Base-by-base conservation (phyloP, 2,329 filamentous ascomycete species). In the Penicillium sclerotigenum region DNA sequence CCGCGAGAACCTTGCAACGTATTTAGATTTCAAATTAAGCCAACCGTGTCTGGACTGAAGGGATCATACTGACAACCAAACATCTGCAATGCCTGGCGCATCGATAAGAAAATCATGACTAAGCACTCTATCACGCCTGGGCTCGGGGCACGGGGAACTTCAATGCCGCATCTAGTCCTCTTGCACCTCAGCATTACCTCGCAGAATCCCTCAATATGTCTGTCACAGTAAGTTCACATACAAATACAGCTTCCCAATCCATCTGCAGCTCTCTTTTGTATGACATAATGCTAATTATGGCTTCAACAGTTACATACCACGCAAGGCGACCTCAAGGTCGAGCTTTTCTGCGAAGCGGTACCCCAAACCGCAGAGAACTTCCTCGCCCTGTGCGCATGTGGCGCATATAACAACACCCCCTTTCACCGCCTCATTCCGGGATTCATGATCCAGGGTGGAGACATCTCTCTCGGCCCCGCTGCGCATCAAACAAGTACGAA, bases 281-380 rank as follows among this genome's bases (percentile, higher is more conserved):
- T 18, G 14, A 5, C 29, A 34, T 51, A 24, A 47, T 40, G 20
- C 38, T 48, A 18, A 47, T 24, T n/a, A 33, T 10, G 0, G 14
- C 20, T 48, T 33, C 13, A 40, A 47, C 47, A 79, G 77, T 83
- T 99, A 14, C 91, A 97, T 75, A 99, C 94, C 47, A 90, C 87
- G 48, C 83, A 88, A 51, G 94, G 94, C 71, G 88, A 94, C 75
- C 82, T 99, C 72, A 99, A 97, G 78, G 84, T 97, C 67, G 94
- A 97, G 75, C 81, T 99, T 64, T 97, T 97, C 78, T 97, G 93
- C 79, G 91, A 97, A 73, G 87, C 89, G 65, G 91, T 96, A 31
- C 94, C 94, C 60, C 92, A 93, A 74, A 96, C 94, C 0, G 88
- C 91, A 60, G 90, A 96, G 77, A 87, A 87, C 74, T 87, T 87